Base-by-base conservation (phyloP, 345 rosid species). In the Raphanus sativus region DNA sequence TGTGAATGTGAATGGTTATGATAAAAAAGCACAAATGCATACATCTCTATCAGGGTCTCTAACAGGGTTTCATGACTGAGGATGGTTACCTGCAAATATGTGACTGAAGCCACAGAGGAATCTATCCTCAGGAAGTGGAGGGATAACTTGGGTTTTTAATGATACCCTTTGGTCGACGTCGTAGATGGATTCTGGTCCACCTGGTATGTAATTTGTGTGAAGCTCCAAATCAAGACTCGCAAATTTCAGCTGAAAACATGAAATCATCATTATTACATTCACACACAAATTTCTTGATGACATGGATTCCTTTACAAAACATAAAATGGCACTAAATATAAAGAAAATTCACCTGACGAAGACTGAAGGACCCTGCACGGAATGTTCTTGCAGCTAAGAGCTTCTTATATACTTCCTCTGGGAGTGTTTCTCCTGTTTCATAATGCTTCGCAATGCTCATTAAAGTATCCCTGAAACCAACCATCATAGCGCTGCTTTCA, bases 401-500 rank as follows among this genome's bases (percentile, higher is more conserved):
- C 83, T 92, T 92, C 83, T 55, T 74, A 83, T 87, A 94, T 45
- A 94, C 88, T 24, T 84, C 89, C 77, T 94, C 98, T 1, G 97
- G 97, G 48, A 94, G 93, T 80, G 81, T 86, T 84, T 89, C 93
- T 45, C 92, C 93, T 62, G 97, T 90, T 83, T 88, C 85, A 82
- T 88, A 92, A 80, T 94, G 98, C 82, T 89, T 94, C 62, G 98
- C 97, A 70, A 94, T 86, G 85, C 95, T 89, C 95, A 94, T 90
- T 80, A 94, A 81, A 73, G 98, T 94, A 76, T 88, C 95, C 88
- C 97, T 94, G 78, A 55, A 69, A 79, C 32, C 62, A 74, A 8
- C 16, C 74, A 62, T 15, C 38, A 56, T 4, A 74, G 32, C 26
- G 4, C 67, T 61, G 58, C 65, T 48, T 48, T 4, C 5, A 66